Evolutionary conservation across 805 yeast species (phyloP), one percentile per base, ranked within the genome.

Genomic region (Hanseniaspora nectarophila): DNA sequence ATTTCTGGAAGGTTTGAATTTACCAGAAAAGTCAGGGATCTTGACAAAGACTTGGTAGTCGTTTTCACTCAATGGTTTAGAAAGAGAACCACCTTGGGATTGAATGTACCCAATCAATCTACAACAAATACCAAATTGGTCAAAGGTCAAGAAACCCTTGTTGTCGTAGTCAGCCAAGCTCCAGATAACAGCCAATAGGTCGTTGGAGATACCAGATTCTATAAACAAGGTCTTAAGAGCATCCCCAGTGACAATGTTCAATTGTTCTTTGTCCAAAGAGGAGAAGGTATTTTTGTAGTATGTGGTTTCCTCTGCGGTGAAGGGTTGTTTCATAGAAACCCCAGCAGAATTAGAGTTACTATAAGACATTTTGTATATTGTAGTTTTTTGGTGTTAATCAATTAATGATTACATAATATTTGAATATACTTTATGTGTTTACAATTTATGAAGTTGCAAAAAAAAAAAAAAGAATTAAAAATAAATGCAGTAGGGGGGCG

Each of bases 91-190:
- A 35, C 95, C 94, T 26, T 45, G 43, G 7, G 24, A 28, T 70
- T 92, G 97, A 43, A 85, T 81, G 63, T 86, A 85, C 26, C 94
- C 95, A 60, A 92, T 85, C 58, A 87, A 71, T 64, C 99, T 77
- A 78, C 92, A 75, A 20, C 97, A 95, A 50, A 80, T 75, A 56
- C 84, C 77, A 67, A 92, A 92, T 24, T 89, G 90, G 53, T 75
- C 73, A 62, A 81, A 85, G 59, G 82, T 82, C 56, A 92, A 72
- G 61, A 81, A 84, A 0, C 99, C 99, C 56, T 80, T 74, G 68
- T 87, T 87, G 54, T 79, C 81, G n/a, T 77, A 75, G 67, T 92
- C 99, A n/a, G 95, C 88, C 33, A 84, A 64, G 65, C 85, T 89
- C 98, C 98, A 92, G 56, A 92, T 81, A 66, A 88, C 92, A 9